Evolutionary conservation across 768 basidiomycete genomes (phyloP), one percentile per base, ranked within the genome.

Genomic region (Dictyophora rubrovolvata): DNA sequence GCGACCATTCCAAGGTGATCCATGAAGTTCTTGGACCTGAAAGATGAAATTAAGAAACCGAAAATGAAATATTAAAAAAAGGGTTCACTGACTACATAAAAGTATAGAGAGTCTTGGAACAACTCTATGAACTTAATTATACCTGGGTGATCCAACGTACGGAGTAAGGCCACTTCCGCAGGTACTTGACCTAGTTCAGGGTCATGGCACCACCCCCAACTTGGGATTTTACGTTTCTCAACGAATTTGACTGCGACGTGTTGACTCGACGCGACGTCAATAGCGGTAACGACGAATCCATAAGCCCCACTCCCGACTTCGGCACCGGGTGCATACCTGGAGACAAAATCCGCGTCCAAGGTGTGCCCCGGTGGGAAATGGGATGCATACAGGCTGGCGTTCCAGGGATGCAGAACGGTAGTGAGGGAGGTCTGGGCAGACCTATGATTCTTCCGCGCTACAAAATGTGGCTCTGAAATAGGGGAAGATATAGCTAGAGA

Each of bases 221-320:
- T 79, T 0, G 80, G 80, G 1, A 85, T 77, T 61, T 82, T 79
- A 54, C 75, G 79, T 70, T 91, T 93, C 74, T 88, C 82, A 67
- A 97, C 93, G 70, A 97, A 96, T 73, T 97, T 97, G 71, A 96
- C 88, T 0, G 93, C 93, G 55, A 93, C 93, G 68, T 93, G 88
- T 59, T 74, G 70, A 0, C 77, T 76, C 50, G 79, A 76, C 33
- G 63, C 65, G 14, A 80, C 82, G 67, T 89, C 82, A 36, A 76
- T 72, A 10, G 91, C 93, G 2, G 87, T 87, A 80, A 95, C 89
- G 23, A 97, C 94, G 69, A 97, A 96, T 1, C 93, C 93, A 68
- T 93, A 97, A 17, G 93, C 93, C 48, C 94, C 94, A 10, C 85
- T 84, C 47, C 94, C 94, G 22, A 97, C 77, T 68, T 90, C 86